phyloP scores from a whole-genome alignment of 2,329 filamentous ascomycete genomes.

The Ophiostoma piceae region DNA sequence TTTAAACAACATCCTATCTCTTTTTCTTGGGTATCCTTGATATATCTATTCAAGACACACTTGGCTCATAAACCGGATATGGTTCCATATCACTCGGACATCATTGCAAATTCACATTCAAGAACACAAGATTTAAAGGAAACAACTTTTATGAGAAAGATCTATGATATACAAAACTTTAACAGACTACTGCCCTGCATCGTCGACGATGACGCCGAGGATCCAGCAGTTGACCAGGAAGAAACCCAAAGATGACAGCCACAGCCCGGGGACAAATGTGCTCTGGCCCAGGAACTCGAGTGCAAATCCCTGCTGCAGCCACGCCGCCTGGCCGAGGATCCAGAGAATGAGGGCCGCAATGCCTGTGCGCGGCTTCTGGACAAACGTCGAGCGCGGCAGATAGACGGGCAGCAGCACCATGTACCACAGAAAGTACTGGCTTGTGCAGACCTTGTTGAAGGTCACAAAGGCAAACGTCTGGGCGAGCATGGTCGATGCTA shows the following conservation, averaged over 20 bases:
- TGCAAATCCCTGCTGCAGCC: constrained; percentile 69
- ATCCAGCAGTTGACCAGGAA: constrained; percentile 87
- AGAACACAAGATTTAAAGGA: background rate
- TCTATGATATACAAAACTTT: background rate
- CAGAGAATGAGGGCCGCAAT: constrained; percentile 63
- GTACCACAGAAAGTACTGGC: constrained; percentile 99
- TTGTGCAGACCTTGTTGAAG: constrained; percentile 99
- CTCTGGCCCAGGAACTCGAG: constrained; percentile 76
- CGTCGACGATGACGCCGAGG: constrained; percentile 69
- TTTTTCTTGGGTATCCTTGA: too few species aligned
- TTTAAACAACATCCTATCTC: too few species aligned
- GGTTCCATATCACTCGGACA: background rate
- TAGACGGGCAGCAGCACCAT: constrained; percentile 89
- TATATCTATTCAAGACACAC: too few species aligned
- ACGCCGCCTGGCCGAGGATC: constrained; percentile 68
- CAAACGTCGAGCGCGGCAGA: constrained; percentile 70
- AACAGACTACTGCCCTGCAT: constrained; percentile 38
- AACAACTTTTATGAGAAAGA: background rate
- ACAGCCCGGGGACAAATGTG: constrained; percentile 81
- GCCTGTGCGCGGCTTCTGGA: constrained; percentile 57
- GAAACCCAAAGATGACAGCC: constrained; percentile 68
- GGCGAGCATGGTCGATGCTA: constrained; percentile 79
- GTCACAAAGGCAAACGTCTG: constrained; percentile 97
- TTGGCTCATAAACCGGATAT: too few species aligned
- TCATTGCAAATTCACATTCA: background rate